Base-by-base conservation (phyloP, 1,139 yeast genomes). In the Scheffersomyces titani region DNA sequence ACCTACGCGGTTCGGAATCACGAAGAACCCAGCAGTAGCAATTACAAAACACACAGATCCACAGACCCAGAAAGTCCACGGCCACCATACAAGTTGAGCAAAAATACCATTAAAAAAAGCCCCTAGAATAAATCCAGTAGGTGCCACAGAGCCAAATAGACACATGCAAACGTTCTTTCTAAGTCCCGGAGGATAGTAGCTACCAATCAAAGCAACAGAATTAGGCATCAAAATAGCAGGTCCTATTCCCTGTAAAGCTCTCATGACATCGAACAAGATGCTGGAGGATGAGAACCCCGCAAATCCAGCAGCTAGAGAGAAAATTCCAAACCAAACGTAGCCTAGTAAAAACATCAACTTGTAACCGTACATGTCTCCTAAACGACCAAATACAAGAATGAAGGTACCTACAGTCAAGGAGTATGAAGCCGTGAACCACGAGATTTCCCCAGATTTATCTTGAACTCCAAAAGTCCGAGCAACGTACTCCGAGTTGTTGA, bases 291-390 rank as follows among this genome's bases (percentile, higher is more conserved):
- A 69, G 63, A 79, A 85, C 2, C 68, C 74, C 16, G 85, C 66
- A 52, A 86, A 70, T 0, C 91, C 91, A 5, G 79, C 72, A 3
- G 84, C 62, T 49, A 86, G 62, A 3, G 87, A 77, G 79, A 85
- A 81, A 0, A 86, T 50, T 0, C 81, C 73, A 47, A 77, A 71
- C 81, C 86, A 78, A 1, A 68, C 51, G 59, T 75, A 85, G 0
- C 90, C 89, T 5, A 75, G 55, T 1, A 85, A 54, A 62, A 77
- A 81, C 56, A 85, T 62, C 47, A 57, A 65, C 61, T 85, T 85
- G 63, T 85, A 85, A 5, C 91, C 92, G 63, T 75, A 78, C 61
- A 85, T 68, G 65, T 87, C 91, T 16, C 91, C 91, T 21, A 86
- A 65, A 51, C 87, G 77, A 9, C 92, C 92, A 1, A 87, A 80